These are phyloP conservation scores for Sarocladium oryzae DNA, from an alignment of 2,329 filamentous ascomycete species.

Conservation along the genomic window DNA sequence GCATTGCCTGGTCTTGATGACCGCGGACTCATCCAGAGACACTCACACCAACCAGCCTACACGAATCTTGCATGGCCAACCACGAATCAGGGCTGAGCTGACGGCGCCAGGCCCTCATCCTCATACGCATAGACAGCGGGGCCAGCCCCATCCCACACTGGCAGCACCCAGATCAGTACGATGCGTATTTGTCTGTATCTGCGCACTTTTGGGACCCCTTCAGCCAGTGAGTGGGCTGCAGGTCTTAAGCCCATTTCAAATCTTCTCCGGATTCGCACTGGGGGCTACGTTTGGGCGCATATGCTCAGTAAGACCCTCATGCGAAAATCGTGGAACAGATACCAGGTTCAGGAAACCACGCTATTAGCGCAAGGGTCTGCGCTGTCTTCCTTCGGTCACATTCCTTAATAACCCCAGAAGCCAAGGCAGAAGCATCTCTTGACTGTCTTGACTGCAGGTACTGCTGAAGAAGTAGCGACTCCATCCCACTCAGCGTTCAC, in stretches of 20 bases:
- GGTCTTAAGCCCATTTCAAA: no score
- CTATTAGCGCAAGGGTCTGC: background rate
- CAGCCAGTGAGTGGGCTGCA: no score
- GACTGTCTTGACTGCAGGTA: no score
- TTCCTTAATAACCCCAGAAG: no score
- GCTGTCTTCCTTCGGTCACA: background rate
- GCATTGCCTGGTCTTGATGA: conserved; percentile 1
- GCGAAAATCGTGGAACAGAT: background rate
- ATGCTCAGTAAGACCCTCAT: conserved; percentile 4
- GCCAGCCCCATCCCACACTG: conserved; percentile 5
- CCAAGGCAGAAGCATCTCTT: no score
- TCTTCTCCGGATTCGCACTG: background rate
- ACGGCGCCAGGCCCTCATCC: conserved; percentile 5
- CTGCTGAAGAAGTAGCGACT: no score
- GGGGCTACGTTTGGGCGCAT: background rate
- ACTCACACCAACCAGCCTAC: background rate
- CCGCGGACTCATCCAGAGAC: conserved; percentile 1
- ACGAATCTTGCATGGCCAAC: conserved; percentile 8
- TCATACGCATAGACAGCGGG: conserved; percentile 3
- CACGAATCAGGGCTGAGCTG: conserved; percentile 5
- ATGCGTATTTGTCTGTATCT: background rate
- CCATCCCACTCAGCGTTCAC: background rate
- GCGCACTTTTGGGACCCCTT: background rate
- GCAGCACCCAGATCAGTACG: background rate
- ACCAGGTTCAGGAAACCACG: background rate